Evolutionary conservation across 2,329 filamentous ascomycete genomes (phyloP).

Genomic region (Neofusicoccum umdonicola): DNA sequence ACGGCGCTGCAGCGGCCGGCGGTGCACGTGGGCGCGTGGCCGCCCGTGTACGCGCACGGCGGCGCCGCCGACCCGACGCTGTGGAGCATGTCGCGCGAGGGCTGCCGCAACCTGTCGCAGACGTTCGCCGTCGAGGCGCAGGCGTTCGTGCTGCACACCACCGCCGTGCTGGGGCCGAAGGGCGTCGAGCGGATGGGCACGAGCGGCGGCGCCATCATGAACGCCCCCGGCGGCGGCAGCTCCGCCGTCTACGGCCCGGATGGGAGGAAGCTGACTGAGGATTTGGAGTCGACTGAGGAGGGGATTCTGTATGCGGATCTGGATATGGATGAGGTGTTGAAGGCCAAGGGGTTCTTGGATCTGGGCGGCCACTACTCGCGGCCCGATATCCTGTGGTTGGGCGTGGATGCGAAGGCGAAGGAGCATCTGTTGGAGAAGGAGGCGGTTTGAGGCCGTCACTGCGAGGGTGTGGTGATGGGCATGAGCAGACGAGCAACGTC

Average conservation of each 20-base stretch:
- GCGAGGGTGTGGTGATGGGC: too few species aligned
- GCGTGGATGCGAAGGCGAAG: not conserved
- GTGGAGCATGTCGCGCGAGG: conserved; percentile 9
- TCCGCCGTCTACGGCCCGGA: conserved; percentile 54
- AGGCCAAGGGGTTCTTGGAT: conserved; percentile 46
- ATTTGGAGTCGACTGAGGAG: conserved; percentile 42
- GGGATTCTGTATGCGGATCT: conserved; percentile 53
- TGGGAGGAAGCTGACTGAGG: conserved; percentile 46
- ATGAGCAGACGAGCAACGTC: too few species aligned
- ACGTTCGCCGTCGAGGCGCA: conserved; percentile 58
- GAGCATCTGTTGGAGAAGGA: not conserved
- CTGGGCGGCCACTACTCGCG: conserved; percentile 23
- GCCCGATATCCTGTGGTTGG: conserved; percentile 12
- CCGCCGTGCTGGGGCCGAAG: conserved; percentile 46
- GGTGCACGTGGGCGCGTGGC: conserved; percentile 45
- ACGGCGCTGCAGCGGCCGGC: conserved; percentile 38
- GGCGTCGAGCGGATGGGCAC: conserved; percentile 48
- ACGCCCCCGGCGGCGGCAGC: conserved; percentile 44
- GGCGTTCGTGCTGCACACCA: conserved; percentile 55
- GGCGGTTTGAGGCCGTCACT: too few species aligned
- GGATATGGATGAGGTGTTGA: conserved; percentile 45
- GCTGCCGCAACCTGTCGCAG: conserved; percentile 47
- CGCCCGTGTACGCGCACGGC: conserved; percentile 24
- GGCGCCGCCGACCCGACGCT: not conserved
- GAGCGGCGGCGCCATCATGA: conserved; percentile 41